phyloP scores from a whole-genome alignment of 768 basidiomycete species.

The Termitomyces sp. region DNA sequence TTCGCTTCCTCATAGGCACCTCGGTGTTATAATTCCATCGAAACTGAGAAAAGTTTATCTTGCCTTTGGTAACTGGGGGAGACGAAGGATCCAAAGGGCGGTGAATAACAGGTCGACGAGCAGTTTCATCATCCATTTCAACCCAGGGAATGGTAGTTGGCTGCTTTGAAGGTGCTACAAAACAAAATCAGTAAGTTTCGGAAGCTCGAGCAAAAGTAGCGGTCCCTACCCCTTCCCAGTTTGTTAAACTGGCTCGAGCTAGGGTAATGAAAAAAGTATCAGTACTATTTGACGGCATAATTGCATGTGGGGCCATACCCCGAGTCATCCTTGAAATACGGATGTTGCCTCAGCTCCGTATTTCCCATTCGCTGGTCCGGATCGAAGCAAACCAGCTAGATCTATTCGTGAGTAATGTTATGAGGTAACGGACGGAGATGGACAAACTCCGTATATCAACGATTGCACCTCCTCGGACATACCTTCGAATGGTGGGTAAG shows the following conservation, averaged over 20 bases:
- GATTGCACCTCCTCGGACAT: not conserved
- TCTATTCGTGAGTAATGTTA: not conserved
- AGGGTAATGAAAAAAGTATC: not conserved
- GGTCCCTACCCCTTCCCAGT: not conserved
- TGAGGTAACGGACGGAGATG: not conserved
- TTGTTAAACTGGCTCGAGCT: not conserved
- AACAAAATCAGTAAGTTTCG: not conserved
- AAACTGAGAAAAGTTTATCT: not conserved
- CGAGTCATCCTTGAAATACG: not conserved
- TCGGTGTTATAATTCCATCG: not conserved
- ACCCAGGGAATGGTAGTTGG: not conserved
- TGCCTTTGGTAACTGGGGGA: not conserved
- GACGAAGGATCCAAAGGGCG: not conserved
- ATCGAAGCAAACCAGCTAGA: not conserved
- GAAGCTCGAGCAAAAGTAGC: not conserved
- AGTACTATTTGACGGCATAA: not conserved
- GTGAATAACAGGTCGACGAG: slow-evolving; percentile 1
- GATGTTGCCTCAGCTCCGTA: not conserved
- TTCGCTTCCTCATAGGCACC: not conserved
- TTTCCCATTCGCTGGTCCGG: not conserved
- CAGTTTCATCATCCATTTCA: slow-evolving; percentile 1
- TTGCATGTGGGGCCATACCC: not conserved
- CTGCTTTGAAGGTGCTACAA: not conserved
- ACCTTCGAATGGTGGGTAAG: slow-evolving; percentile 1
- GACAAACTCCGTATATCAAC: not conserved